These are phyloP conservation scores for Acanthamoeba lenticulata DNA, from an alignment of 208 protist genomes.

Conservation along the genomic window DNA sequence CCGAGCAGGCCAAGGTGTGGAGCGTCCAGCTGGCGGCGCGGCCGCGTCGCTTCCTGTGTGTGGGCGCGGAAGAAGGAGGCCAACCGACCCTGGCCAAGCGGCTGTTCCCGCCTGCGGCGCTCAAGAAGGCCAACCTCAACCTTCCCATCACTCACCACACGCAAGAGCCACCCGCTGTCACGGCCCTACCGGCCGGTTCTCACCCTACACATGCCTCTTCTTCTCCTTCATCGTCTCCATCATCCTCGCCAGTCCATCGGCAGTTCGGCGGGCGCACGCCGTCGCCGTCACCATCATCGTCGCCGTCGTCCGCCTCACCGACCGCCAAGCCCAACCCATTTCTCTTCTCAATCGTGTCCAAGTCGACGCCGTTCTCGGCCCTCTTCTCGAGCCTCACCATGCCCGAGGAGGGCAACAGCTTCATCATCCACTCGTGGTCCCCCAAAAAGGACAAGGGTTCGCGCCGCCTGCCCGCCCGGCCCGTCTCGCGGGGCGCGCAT, in stretches of 20 bases:
- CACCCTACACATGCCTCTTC: not conserved
- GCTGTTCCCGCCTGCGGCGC: slow-evolving; percentile 14
- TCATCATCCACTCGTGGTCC: slow-evolving; percentile 48
- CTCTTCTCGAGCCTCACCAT: slow-evolving; percentile 23
- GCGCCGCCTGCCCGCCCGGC: not conserved
- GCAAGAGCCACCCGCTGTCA: not conserved
- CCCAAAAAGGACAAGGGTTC: slow-evolving; percentile 5
- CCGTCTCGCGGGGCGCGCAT: too few species aligned
- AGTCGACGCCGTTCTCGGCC: slow-evolving; percentile 29
- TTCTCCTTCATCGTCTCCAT: not conserved
- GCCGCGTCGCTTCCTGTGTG: slow-evolving; percentile 46
- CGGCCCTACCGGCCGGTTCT: not conserved
- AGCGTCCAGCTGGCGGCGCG: slow-evolving; percentile 46
- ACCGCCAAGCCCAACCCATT: not conserved
- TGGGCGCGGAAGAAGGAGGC: not conserved
- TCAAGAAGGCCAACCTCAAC: slow-evolving; percentile 18
- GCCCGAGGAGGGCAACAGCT: slow-evolving; percentile 41
- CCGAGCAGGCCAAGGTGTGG: slow-evolving; percentile 61
- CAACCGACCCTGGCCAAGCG: slow-evolving; percentile 15
- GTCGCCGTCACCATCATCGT: not conserved
- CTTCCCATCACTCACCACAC: not conserved
- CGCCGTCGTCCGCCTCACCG: not conserved
- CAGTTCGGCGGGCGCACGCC: not conserved
- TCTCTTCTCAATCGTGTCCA: slow-evolving; percentile 48
- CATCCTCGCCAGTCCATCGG: not conserved